These are phyloP conservation scores for Stagonosporopsis vannaccii DNA, from an alignment of 2,329 filamentous ascomycete species.

Conservation along the genomic window DNA sequence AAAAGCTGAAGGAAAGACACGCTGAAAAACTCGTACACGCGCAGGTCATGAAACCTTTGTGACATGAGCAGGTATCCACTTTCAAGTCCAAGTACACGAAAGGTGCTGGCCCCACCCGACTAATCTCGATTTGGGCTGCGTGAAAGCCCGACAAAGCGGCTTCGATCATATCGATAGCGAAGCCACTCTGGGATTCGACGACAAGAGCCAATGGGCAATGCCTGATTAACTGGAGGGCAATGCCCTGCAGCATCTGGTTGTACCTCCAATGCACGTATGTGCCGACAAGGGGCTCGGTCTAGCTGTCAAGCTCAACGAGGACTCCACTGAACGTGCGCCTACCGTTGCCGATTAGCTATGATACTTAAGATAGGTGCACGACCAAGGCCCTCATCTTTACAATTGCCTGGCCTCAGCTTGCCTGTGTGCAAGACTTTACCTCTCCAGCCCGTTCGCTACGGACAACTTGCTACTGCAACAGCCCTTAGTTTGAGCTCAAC, in stretches of 20 bases:
- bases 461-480: too few relatives aligned
- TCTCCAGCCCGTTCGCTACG: too few relatives aligned
- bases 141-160: background rate
- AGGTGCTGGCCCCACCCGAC: conserved; percentile 1
- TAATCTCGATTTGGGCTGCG: conserved; percentile 1
- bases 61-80: background rate
- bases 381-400: background rate
- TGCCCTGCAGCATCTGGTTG: background rate
- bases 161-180: background rate
- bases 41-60: background rate
- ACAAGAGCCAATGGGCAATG: conserved; percentile 1
- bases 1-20: background rate
- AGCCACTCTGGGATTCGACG: conserved; percentile 1
- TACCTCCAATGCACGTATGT: background rate
- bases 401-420: background rate
- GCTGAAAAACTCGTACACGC: background rate
- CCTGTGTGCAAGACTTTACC: too few relatives aligned
- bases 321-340: background rate
- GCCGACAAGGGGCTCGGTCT: background rate
- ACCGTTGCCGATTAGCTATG: background rate
- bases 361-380: background rate
- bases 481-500: background rate
- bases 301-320: conserved; percentile 1
- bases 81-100: background rate
- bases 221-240: background rate